Percentiles rank a stretch among this genome's conserved stretches.
These are phyloP conservation scores for Neonectria neomacrospora DNA, from an alignment of 2,329 filamentous ascomycete genomes.

Conservation along the genomic window DNA sequence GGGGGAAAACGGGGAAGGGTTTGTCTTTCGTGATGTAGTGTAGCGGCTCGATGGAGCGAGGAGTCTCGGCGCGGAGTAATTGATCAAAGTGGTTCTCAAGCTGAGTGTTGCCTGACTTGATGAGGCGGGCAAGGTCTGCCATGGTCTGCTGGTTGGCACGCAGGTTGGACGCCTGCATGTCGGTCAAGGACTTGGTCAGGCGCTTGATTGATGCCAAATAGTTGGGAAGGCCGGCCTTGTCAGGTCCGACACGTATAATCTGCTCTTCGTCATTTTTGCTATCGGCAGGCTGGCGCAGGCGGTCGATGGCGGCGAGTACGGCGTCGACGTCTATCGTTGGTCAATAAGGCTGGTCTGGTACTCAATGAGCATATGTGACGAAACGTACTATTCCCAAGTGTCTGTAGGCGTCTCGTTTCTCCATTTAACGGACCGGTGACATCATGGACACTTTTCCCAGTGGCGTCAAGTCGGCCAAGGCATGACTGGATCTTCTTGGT, in stretches of 20 bases:
- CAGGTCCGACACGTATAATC: slow-evolving; percentile 88
- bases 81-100: slow-evolving; percentile 87
- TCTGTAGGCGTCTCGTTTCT: slow-evolving; percentile 89
- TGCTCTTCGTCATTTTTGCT: slow-evolving; percentile 92
- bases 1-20: slow-evolving; percentile 82
- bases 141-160: slow-evolving; percentile 92
- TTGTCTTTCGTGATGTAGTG: slow-evolving; percentile 92
- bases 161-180: slow-evolving; percentile 90
- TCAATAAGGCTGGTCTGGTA: slow-evolving; percentile 26
- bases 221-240: slow-evolving; percentile 81
- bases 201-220: slow-evolving; percentile 93
- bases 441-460: slow-evolving; percentile 89
- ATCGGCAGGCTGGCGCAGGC: slow-evolving; percentile 88
- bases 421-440: slow-evolving; percentile 92
- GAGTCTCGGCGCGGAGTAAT: slow-evolving; percentile 78
- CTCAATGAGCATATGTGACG: neutral
- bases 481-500: slow-evolving; percentile 97
- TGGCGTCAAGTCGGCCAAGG: slow-evolving; percentile 83
- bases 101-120: slow-evolving; percentile 83
- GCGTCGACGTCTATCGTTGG: slow-evolving; percentile 77
- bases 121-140: slow-evolving; percentile 78
- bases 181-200: slow-evolving; percentile 82
- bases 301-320: slow-evolving; percentile 87
- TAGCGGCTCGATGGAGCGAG: slow-evolving; percentile 84
- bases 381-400: slow-evolving; percentile 77